Evolutionary conservation across 202 grass and related monocot species (phyloP).

Genomic region (Elaeis oleifera): DNA sequence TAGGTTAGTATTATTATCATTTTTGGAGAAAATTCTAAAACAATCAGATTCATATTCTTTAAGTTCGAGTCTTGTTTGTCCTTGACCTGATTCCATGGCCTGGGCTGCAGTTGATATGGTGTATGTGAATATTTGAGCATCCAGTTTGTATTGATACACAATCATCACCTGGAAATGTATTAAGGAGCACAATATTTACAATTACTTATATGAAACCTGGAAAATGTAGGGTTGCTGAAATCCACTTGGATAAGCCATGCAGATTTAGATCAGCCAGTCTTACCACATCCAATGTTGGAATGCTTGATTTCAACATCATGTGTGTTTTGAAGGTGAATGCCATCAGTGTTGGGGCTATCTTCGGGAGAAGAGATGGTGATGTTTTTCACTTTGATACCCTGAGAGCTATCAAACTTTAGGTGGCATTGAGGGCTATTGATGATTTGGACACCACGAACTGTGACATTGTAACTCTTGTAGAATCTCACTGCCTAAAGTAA

Average conservation of each 20-base stretch:
- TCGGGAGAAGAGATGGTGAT: slow-evolving; percentile 50
- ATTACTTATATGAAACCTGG: no score
- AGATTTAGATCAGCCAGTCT: not conserved
- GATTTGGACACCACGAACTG: slow-evolving; percentile 34
- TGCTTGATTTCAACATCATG: slow-evolving; percentile 52
- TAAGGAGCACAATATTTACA: not conserved
- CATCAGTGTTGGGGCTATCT: slow-evolving; percentile 56
- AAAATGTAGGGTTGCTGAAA: no score
- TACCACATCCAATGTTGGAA: slow-evolving; percentile 58
- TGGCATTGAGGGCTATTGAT: slow-evolving; percentile 64
- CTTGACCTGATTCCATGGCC: slow-evolving; percentile 72
- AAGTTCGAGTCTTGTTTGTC: not conserved
- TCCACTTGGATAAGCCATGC: no score
- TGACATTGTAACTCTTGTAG: slow-evolving; percentile 53
- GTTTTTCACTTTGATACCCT: slow-evolving; percentile 51
- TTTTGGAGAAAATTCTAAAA: not conserved
- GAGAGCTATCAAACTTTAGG: slow-evolving; percentile 72
- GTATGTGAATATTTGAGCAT: slow-evolving; percentile 62
- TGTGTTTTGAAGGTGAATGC: slow-evolving; percentile 80
- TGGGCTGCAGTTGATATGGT: slow-evolving; percentile 56
- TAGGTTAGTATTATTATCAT: not conserved
- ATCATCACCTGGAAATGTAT: slow-evolving; percentile 47
- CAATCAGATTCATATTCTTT: not conserved
- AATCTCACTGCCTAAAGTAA: slow-evolving; percentile 45
- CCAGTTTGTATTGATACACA: slow-evolving; percentile 68